Base-by-base conservation (phyloP, 352 stramenopile genomes). In the Globisporangium camurandrum region DNA sequence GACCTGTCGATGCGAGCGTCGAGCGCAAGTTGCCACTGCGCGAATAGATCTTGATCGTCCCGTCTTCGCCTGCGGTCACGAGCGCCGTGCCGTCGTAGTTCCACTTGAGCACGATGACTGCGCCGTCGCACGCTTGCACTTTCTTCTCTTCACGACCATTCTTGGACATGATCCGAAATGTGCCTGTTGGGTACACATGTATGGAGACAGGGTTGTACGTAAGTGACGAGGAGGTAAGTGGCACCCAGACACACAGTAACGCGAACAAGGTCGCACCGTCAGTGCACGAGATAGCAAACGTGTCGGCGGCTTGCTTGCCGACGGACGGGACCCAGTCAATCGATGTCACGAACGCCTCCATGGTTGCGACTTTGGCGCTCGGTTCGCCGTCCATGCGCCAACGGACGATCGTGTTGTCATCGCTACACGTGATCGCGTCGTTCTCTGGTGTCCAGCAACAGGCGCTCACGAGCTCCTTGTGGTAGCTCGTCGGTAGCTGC, bases 41-140 rank as follows among this genome's bases (percentile, higher is more conserved):
- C 16, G 79, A 94, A 77, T 82, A 97, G 36, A 97, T 85, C 66
- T 98, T 98, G 49, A 98, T 79, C 22, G 85, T 86, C 22, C 93
- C 93, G 48, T 98, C 93, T 58, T 98, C 93, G 5, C 89, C 93
- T 8, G 75, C 81, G 17, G 88, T 96, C 26, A 88, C 83, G 2
- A 98, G 64, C 23, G 90, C 90, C 7, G 83, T 93, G 23, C 90
- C 93, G 49, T 98, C 89, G 54, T 91, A 90, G 64, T 89, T 97
- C 90, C 92, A 97, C 55, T 87, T 86, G 19, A 97, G 67, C n/a
- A 70, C 66, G 47, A 97, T 93, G 30, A 95, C 76, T 19, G 89
- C 89, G 17, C 86, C 90, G 19, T 90, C 76, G 22, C 72, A 88
- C 10, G 71, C 85, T 27, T 86, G 61, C 0, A 96, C 80, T 46